A percentile compares a stretch with the other conserved stretches of the same genome.
phyloP scores from a whole-genome alignment of 768 basidiomycete species.

The Tylopilus plumbeoviolaceoides region DNA sequence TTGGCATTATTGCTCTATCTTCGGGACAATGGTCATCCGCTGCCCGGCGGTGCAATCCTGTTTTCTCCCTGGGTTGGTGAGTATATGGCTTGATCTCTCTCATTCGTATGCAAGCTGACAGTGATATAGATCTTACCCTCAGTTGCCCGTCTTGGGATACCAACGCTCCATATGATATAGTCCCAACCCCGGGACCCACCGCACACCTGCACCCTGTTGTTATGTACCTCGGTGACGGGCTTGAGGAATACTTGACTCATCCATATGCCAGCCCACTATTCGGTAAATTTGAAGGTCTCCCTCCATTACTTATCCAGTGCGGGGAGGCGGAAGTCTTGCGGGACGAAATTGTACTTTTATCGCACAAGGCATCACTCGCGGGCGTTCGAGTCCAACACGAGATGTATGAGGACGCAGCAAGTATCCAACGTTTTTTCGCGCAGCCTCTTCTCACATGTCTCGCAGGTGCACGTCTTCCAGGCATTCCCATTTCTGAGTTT shows the following conservation, averaged over 20 bases:
- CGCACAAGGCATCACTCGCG: constrained; percentile 86
- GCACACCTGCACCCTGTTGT: constrained; percentile 91
- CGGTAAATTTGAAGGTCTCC: constrained; percentile 80
- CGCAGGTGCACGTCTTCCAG: constrained; percentile 88
- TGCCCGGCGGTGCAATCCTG: constrained; percentile 82
- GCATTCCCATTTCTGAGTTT: constrained; percentile 74
- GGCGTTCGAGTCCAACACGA: constrained; percentile 88
- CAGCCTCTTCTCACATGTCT: neutral
- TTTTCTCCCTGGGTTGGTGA: constrained; percentile 95
- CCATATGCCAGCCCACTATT: constrained; percentile 96
- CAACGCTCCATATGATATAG: constrained; percentile 82
- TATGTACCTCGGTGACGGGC: constrained; percentile 84
- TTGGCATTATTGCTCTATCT: constrained; percentile 91
- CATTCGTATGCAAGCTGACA: constrained; percentile 6
- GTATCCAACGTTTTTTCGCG: constrained; percentile 22
- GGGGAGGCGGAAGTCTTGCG: constrained; percentile 95
- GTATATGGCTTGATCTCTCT: constrained; percentile 29
- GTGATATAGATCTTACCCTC: constrained; percentile 76
- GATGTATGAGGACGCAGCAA: constrained; percentile 84
- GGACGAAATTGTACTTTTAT: constrained; percentile 87
- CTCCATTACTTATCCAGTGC: constrained; percentile 86
- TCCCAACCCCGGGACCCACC: constrained; percentile 63
- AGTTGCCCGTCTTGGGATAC: constrained; percentile 98
- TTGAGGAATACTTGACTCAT: constrained; percentile 84
- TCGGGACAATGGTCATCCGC: constrained; percentile 80